phyloP scores from a whole-genome alignment of 208 protist genomes.

The Angomonas deanei region DNA sequence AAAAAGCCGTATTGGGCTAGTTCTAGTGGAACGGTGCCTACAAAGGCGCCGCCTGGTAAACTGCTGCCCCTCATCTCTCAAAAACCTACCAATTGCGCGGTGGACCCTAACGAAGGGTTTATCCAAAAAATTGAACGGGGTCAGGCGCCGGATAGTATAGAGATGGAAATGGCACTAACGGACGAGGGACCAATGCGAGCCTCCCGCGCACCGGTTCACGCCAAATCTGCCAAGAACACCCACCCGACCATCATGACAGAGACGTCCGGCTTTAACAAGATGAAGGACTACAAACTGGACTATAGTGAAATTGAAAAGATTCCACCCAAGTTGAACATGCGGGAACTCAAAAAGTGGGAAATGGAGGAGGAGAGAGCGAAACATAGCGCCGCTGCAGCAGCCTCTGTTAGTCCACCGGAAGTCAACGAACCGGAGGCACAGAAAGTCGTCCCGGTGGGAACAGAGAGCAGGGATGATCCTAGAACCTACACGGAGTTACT shows the following conservation, averaged over 20 bases:
- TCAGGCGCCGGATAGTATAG: conserved; percentile 27
- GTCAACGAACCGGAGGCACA: too few relatives aligned
- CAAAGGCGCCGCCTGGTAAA: neutral
- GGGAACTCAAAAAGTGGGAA: conserved; percentile 67
- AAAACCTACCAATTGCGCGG: neutral
- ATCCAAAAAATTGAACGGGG: conserved; percentile 42
- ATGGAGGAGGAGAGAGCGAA: conserved; percentile 19
- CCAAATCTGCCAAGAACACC: conserved; percentile 6
- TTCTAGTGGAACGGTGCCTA: neutral
- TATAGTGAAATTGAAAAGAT: conserved; percentile 64
- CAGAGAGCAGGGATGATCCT: conserved; percentile 41
- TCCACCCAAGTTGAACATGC: conserved; percentile 63
- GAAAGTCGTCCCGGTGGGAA: neutral
- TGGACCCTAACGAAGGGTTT: conserved; percentile 21
- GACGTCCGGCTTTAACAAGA: conserved; percentile 39
- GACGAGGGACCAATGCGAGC: conserved; percentile 53
- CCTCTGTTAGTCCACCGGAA: neutral
- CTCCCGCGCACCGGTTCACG: conserved; percentile 27
- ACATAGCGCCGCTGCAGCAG: neutral
- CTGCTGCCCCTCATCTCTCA: conserved; percentile 12
- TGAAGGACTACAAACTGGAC: conserved; percentile 70
- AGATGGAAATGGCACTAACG: conserved; percentile 62
- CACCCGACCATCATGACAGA: conserved; percentile 55
- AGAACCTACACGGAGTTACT: conserved; percentile 90
- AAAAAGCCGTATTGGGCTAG: conserved; percentile 1